These are phyloP conservation scores for Atkinsonella texensis DNA, from an alignment of 2,329 filamentous ascomycete species.

Conservation along the genomic window DNA sequence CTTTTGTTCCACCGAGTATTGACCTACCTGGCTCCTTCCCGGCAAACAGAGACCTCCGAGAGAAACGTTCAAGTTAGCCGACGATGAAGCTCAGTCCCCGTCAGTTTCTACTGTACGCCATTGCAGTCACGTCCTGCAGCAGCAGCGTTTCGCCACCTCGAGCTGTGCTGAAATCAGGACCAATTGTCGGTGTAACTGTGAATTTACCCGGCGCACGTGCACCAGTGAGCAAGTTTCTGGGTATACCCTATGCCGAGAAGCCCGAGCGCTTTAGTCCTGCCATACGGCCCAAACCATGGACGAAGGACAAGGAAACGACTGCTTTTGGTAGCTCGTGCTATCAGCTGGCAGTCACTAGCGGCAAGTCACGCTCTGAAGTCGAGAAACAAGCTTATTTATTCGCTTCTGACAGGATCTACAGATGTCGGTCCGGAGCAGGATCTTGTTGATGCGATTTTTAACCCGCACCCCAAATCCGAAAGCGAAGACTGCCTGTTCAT, in stretches of 20 bases:
- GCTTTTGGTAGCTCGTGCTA: slow-evolving; percentile 11
- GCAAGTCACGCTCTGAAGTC: slow-evolving; percentile 2
- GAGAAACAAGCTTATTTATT: too few species aligned
- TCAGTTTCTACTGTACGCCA: not conserved
- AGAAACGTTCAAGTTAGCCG: not conserved
- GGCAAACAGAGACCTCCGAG: not conserved
- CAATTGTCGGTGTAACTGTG: slow-evolving; percentile 8
- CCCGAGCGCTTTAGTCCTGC: slow-evolving; percentile 11
- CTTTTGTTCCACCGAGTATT: not conserved
- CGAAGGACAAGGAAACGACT: slow-evolving; percentile 2
- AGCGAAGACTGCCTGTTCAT: slow-evolving; percentile 19
- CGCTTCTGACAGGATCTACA: not conserved
- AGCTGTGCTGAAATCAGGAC: slow-evolving; percentile 10
- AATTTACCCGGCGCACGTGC: slow-evolving; percentile 9
- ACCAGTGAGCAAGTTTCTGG: slow-evolving; percentile 12
- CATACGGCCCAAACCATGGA: slow-evolving; percentile 10
- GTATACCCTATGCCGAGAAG: slow-evolving; percentile 11
- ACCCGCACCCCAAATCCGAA: slow-evolving; percentile 7
- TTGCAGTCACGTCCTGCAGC: not conserved
- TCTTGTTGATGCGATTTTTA: slow-evolving; percentile 12
- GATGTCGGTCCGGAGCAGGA: slow-evolving; percentile 12
- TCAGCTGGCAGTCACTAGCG: slow-evolving; percentile 9
- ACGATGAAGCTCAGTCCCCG: not conserved
- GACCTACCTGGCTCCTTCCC: not conserved
- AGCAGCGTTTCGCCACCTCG: slow-evolving; percentile 1